Percentiles rank a stretch among this genome's conserved stretches.
phyloP scores from a whole-genome alignment of 805 yeast species.

The Spathaspora sp. region DNA sequence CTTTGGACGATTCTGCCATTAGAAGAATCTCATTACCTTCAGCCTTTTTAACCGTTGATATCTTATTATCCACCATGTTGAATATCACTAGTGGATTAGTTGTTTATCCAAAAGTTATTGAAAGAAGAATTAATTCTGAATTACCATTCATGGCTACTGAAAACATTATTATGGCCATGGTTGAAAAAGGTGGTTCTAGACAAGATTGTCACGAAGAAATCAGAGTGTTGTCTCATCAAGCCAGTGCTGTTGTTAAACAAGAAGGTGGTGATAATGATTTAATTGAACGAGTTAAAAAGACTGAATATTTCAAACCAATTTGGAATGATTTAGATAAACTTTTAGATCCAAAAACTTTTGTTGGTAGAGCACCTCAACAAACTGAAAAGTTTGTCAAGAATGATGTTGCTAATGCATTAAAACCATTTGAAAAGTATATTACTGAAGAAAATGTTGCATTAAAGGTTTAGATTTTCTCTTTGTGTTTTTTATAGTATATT shows the following conservation, averaged over 20 bases:
- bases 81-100: conserved; percentile 95
- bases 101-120: conserved; percentile 97
- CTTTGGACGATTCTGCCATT: conserved; percentile 96
- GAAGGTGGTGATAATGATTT: conserved; percentile 98
- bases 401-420: conserved; percentile 81
- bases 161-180: conserved; percentile 99
- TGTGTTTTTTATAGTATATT: not conserved
- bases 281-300: conserved; percentile 78
- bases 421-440: conserved; percentile 57
- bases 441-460: conserved; percentile 70
- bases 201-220: conserved; percentile 98
- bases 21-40: conserved; percentile 96
- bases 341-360: conserved; percentile 90
- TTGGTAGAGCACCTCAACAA: conserved; percentile 98
- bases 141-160: conserved; percentile 99
- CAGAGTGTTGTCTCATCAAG: conserved; percentile 95
- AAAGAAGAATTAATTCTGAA: conserved; percentile 90
- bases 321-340: conserved; percentile 77
- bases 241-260: conserved; percentile 94
- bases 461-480: conserved; percentile 51
- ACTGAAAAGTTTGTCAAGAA: conserved; percentile 85
- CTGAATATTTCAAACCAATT: conserved; percentile 82
- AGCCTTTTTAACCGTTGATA: conserved; percentile 95
- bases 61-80: conserved; percentile 79
- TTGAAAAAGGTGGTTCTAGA: conserved; percentile 94